Percentiles rank a stretch among this genome's conserved stretches.
phyloP scores from a whole-genome alignment of 2,329 filamentous ascomycete species.

The Fusarium sp. region DNA sequence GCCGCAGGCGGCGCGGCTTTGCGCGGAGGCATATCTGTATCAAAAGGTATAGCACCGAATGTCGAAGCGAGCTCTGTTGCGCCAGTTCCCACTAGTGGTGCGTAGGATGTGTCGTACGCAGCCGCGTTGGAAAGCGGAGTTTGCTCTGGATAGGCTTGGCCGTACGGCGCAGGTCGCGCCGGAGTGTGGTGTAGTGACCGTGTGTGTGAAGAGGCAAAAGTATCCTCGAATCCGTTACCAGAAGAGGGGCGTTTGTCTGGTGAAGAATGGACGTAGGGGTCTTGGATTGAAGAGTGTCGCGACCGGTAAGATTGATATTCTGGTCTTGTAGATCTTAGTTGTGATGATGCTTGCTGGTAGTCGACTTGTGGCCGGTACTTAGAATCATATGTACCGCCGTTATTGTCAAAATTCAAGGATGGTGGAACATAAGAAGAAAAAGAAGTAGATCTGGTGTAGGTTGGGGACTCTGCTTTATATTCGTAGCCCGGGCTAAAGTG shows the following conservation, averaged over 20 bases:
- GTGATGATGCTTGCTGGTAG: constrained; percentile 41
- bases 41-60: constrained; percentile 16
- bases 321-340: constrained; percentile 28
- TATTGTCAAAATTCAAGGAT: constrained; percentile 39
- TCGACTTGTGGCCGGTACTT: constrained; percentile 42
- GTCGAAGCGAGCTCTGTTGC: constrained; percentile 9
- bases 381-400: constrained; percentile 16
- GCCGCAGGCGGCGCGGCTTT: constrained; percentile 50
- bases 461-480: constrained; percentile 49
- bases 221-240: constrained; percentile 16
- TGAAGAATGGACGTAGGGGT: constrained; percentile 28
- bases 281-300: constrained; percentile 26
- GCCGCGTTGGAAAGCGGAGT: constrained; percentile 11
- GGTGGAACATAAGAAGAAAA: constrained; percentile 42
- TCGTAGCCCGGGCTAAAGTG: constrained; percentile 45
- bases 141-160: constrained; percentile 27
- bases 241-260: constrained; percentile 9
- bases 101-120: constrained; percentile 31
- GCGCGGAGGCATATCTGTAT: constrained; percentile 50
- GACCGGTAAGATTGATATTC: constrained; percentile 41
- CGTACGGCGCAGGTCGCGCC: constrained; percentile 19
- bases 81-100: constrained; percentile 12
- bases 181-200: constrained; percentile 34
- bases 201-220: constrained; percentile 8
- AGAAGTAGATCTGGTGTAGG: constrained; percentile 41